Base-by-base conservation (phyloP, 148 eudicot species). In the Vaccinium macrocarpon region DNA sequence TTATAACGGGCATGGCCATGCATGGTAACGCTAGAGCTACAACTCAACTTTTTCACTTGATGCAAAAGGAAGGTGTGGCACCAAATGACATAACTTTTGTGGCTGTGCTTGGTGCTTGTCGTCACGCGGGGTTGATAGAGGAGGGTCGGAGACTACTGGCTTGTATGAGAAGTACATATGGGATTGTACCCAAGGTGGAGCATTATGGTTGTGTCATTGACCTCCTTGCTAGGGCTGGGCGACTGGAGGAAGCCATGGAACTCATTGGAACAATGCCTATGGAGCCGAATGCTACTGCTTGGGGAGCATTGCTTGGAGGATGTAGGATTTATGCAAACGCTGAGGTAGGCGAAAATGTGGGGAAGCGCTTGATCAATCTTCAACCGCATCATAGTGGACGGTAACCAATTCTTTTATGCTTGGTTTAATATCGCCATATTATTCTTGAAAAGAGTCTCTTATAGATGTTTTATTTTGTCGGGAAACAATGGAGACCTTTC, bases 271-370 rank as follows among this genome's bases (percentile, higher is more conserved):
- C 77, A 51, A 87, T 87, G 89, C 89, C 89, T 61, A 51, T 87
- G 81, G 85, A 87, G 80, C 87, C 89, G 27, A 85, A 87, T 79
- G 85, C 85, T 32, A 82, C 57, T 79, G 84, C 80, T 16, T 87
- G 85, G 87, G 89, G 87, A 62, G 89, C 89, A 56, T 72, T 87
- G 76, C 85, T 85, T 18, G 89, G 87, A 59, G 89, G 87, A 12
- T 87, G 89, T 76, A 82, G 83, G 80, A 85, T 82, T 52, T 78
- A 85, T 79, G 83, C 70, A 15, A 78, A 85, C 52, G 75, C 76
- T 80, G 68, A 85, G 79, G 77, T 85, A 74, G 89, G 83, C 73
- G 81, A 73, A 64, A 78, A 42, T 23, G 87, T 85, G 68, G 89
- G 87, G 49, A 85, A 76, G 25, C 52, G 29, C 72, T 84, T 87